These are phyloP conservation scores for Flaveria sonorensis DNA, from an alignment of 129 eudicot genomes.

Conservation along the genomic window DNA sequence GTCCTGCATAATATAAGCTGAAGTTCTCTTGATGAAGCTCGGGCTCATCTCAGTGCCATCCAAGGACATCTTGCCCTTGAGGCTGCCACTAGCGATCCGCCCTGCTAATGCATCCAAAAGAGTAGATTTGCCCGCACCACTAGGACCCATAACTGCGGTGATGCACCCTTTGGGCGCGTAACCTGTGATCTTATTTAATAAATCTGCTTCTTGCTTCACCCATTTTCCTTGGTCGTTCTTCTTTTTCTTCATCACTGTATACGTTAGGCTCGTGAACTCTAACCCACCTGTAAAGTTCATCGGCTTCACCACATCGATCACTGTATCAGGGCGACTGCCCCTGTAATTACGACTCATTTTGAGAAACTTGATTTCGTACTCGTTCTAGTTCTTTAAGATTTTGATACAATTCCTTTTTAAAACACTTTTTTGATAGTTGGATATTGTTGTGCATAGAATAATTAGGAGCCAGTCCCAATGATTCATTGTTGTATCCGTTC, in stretches of 20 bases:
- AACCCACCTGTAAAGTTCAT: constrained; percentile 64
- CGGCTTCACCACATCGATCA: constrained; percentile 54
- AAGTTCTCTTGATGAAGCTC: constrained; percentile 67
- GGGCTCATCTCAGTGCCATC: constrained; percentile 71
- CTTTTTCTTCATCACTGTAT: constrained; percentile 59
- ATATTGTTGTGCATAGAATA: constrained; percentile 15
- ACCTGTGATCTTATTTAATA: constrained; percentile 61
- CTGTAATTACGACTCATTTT: constrained; percentile 44
- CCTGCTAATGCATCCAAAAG: constrained; percentile 80
- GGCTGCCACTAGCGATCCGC: constrained; percentile 80
- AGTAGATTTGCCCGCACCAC: constrained; percentile 93
- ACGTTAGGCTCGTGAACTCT: constrained; percentile 59
- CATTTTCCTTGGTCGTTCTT: constrained; percentile 53
- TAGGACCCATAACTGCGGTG: constrained; percentile 93
- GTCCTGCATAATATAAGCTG: constrained; percentile 82
- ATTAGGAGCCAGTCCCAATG: constrained; percentile 53
- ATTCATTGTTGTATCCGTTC: constrained; percentile 25
- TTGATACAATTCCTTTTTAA: background rate
- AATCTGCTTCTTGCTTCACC: constrained; percentile 60
- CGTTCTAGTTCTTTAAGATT: background rate
- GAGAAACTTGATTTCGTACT: background rate
- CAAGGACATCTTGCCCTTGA: constrained; percentile 59
- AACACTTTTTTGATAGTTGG: constrained; percentile 33
- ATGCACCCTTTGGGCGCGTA: constrained; percentile 81
- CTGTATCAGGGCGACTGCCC: constrained; percentile 40